A percentile compares a stretch with the other conserved stretches of the same genome.
phyloP scores from a whole-genome alignment of 139 green algal genomes.

The Chlorella sp. region DNA sequence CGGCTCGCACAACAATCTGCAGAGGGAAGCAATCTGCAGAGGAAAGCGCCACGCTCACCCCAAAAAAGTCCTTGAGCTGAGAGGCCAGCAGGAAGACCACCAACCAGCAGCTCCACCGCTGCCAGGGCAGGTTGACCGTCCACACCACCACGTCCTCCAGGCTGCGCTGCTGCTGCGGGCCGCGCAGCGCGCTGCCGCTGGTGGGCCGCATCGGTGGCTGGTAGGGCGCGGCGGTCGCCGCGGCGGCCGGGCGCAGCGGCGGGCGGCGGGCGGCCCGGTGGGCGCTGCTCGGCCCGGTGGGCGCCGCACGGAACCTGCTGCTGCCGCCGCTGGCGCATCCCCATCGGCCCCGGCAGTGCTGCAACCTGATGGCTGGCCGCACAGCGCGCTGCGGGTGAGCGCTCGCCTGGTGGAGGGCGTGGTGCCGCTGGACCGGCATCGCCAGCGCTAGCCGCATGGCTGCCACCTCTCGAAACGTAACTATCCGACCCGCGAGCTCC shows the following conservation, averaged over 20 bases:
- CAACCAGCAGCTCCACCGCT: slow-evolving; percentile 64
- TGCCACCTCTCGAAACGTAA: no score
- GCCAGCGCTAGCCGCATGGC: no score
- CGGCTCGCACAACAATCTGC: no score
- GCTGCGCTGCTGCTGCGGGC: neutral
- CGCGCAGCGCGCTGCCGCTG: neutral
- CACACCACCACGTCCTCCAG: slow-evolving; percentile 55
- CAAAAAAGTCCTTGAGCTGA: slow-evolving; percentile 88
- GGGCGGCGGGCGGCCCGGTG: neutral
- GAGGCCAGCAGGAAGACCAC: slow-evolving; percentile 52
- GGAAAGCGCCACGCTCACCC: slow-evolving; percentile 53
- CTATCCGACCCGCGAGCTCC: no score
- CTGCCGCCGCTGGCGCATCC: no score
- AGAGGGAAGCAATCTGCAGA: neutral
- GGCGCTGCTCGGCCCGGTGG: neutral
- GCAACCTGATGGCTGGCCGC: no score
- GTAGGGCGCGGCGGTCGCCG: neutral
- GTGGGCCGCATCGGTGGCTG: slow-evolving; percentile 3
- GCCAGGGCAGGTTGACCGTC: slow-evolving; percentile 72
- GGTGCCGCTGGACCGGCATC: no score
- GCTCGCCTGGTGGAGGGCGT: no score
- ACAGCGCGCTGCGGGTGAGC: no score
- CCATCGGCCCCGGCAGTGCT: no score
- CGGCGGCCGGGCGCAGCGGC: neutral
- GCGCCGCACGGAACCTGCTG: no score